Percentiles rank a stretch among this genome's conserved stretches.
Conservation (phyloP, 2,329 filamentous ascomycete species). For the Fusarium globosum region DNA sequence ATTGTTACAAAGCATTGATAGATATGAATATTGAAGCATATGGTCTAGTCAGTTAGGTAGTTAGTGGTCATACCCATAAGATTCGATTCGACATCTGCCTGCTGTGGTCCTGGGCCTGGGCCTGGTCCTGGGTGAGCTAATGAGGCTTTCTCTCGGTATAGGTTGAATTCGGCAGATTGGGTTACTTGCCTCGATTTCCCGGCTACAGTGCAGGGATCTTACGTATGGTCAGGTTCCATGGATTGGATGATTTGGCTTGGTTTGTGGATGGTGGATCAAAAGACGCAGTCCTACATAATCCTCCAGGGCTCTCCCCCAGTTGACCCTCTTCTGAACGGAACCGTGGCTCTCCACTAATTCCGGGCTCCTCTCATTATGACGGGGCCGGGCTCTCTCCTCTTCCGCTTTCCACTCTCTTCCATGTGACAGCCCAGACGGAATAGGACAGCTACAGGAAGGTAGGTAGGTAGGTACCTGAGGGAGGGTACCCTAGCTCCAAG, state of each 20-base stretch:
- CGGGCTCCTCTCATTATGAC: conserved; percentile 27
- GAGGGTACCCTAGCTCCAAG: conserved; percentile 12
- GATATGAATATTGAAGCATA: conserved; percentile 21
- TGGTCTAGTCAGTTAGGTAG: background rate
- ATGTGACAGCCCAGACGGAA: conserved; percentile 25
- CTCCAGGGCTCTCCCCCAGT: conserved; percentile 1
- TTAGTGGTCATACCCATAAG: conserved; percentile 1
- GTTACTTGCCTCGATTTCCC: background rate
- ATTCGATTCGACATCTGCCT: background rate
- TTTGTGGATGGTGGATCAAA: conserved; percentile 16
- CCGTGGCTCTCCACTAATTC: conserved; percentile 11
- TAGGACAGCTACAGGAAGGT: conserved; percentile 7
- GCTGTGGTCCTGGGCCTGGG: background rate
- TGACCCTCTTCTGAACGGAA: conserved; percentile 4
- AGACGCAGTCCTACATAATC: background rate
- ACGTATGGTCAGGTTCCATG: background rate
- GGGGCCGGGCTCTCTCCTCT: conserved; percentile 25
- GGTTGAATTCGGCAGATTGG: conserved; percentile 1
- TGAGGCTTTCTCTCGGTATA: background rate
- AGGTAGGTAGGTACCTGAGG: background rate
- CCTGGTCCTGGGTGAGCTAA: background rate
- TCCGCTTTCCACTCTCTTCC: conserved; percentile 36
- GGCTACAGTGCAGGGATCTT: conserved; percentile 30
- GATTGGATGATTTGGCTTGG: background rate
- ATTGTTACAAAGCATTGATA: conserved; percentile 25